These are phyloP conservation scores for Podospora comata DNA, from an alignment of 495 filamentous ascomycete species.

Conservation along the genomic window DNA sequence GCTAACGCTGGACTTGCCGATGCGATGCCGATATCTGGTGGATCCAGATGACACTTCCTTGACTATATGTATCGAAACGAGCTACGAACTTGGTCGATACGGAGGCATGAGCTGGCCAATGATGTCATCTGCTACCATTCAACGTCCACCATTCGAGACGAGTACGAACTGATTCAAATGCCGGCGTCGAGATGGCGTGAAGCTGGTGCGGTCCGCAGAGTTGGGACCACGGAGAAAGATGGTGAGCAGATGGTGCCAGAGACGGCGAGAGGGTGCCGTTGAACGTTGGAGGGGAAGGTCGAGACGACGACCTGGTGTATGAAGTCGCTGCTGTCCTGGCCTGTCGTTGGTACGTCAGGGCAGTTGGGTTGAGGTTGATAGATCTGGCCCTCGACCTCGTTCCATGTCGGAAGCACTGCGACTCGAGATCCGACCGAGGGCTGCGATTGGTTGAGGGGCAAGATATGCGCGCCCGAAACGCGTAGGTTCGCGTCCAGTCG, in stretches of 20 bases:
- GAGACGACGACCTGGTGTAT: background rate
- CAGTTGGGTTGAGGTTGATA: background rate
- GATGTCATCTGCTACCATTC: slow-evolving; percentile 27
- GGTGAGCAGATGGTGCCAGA: background rate
- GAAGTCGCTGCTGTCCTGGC: background rate
- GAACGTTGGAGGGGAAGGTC: background rate
- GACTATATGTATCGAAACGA: background rate
- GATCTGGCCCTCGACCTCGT: background rate
- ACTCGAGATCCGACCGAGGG: slow-evolving; percentile 5
- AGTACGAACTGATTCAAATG: background rate
- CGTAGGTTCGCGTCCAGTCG: slow-evolving; percentile 22
- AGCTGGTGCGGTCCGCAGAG: background rate
- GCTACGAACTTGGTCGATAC: slow-evolving; percentile 14
- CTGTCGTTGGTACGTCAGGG: slow-evolving; percentile 2
- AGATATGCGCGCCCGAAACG: slow-evolving; percentile 13
- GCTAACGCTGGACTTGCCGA: background rate
- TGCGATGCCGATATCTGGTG: slow-evolving; percentile 15
- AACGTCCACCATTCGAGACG: background rate
- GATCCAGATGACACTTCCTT: slow-evolving; percentile 20
- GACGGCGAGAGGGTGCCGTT: background rate
- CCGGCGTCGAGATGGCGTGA: background rate
- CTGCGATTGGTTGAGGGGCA: slow-evolving; percentile 10
- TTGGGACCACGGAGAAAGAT: background rate
- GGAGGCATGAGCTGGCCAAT: slow-evolving; percentile 17
- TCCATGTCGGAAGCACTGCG: slow-evolving; percentile 7